A percentile compares a stretch with the other conserved stretches of the same genome.
Evolutionary conservation across 225 moss, liverwort and hornwort genomes (phyloP).

Genomic region (Physcomitrellopsis africana): DNA sequence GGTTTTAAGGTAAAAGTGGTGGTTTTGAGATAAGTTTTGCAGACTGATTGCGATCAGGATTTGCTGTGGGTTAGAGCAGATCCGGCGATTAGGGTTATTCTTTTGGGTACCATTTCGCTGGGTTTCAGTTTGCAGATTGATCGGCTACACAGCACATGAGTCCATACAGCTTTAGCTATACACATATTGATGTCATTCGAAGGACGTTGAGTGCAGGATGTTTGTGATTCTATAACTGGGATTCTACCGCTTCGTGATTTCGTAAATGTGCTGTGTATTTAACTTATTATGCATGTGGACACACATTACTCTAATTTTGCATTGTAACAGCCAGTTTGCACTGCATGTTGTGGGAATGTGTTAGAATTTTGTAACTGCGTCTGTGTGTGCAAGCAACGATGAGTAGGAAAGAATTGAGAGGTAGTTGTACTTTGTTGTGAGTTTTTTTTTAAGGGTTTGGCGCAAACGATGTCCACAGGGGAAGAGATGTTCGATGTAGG

Average conservation of each 20-base stretch:
- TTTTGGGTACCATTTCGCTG: not conserved
- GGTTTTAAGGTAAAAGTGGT: too few species aligned
- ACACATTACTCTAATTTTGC: too few species aligned
- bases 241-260: too few species aligned
- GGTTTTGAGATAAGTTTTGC: not conserved
- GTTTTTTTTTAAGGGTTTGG: constrained; percentile 3
- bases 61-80: not conserved
- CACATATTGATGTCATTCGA: too few species aligned
- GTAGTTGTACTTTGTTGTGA: not conserved
- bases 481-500: constrained; percentile 72
- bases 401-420: not conserved
- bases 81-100: not conserved
- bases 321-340: too few species aligned
- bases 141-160: not conserved
- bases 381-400: not conserved
- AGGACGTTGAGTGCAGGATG: too few species aligned
- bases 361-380: not conserved
- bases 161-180: too few species aligned
- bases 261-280: too few species aligned
- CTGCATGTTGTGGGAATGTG: not conserved
- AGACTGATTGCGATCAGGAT: not conserved
- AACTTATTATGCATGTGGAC: too few species aligned
- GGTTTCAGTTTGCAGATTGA: not conserved
- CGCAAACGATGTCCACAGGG: constrained; percentile 40
- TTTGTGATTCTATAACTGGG: too few species aligned